phyloP scores from a whole-genome alignment of 768 basidiomycete species.

The Phallus indusiatus region DNA sequence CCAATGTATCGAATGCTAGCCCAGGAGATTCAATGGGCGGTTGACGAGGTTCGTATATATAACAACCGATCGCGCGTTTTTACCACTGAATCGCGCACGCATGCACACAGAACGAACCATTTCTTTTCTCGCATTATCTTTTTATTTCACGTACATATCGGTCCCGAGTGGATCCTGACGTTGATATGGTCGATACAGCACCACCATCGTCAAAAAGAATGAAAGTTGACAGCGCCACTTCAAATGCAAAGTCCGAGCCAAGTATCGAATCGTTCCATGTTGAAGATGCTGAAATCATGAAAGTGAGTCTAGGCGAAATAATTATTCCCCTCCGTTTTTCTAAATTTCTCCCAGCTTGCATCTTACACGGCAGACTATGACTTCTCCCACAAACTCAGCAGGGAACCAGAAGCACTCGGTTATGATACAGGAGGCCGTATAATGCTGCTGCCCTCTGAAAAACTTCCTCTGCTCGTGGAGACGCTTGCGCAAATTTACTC shows the following conservation, averaged over 20 bases:
- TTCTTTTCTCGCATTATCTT: constrained; percentile 63
- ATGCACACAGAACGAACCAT: constrained; percentile 42
- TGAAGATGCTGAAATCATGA: constrained; percentile 69
- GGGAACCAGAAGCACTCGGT: constrained; percentile 61
- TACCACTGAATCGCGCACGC: neutral
- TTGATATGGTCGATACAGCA: constrained; percentile 30
- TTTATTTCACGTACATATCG: constrained; percentile 75
- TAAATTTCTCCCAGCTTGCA: constrained; percentile 32
- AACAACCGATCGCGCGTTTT: neutral
- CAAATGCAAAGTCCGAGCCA: constrained; percentile 27
- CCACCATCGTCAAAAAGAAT: constrained; percentile 26
- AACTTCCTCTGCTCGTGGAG: constrained; percentile 32
- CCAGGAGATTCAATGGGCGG: constrained; percentile 71
- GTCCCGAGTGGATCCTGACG: constrained; percentile 60
- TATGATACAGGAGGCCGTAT: constrained; percentile 59
- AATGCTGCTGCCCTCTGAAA: constrained; percentile 38
- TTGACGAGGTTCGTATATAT: constrained; percentile 43
- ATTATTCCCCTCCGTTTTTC: neutral
- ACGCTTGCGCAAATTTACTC: too few relatives aligned
- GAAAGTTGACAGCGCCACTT: constrained; percentile 26
- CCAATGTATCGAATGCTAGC: constrained; percentile 87
- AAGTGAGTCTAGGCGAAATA: constrained; percentile 33
- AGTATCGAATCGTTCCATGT: constrained; percentile 67
- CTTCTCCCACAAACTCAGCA: constrained; percentile 42
- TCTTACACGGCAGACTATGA: constrained; percentile 41